Conservation (phyloP, 352 stramenopile genomes). For the Nothophytophthora sp. region DNA sequence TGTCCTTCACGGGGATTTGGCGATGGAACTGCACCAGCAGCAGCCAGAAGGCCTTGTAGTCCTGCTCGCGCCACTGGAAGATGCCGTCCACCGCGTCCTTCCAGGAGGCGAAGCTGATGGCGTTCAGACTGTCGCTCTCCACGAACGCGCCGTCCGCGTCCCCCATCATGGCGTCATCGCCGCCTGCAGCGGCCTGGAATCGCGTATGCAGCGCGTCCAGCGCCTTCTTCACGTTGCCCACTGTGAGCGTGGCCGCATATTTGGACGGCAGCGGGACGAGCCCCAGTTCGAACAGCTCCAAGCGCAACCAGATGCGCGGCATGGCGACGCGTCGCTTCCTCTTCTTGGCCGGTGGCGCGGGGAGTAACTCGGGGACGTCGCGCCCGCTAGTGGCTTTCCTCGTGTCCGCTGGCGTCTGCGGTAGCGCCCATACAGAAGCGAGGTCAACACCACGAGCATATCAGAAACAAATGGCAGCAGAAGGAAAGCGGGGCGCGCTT, state of each 20-base stretch:
- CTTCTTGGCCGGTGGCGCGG: conserved; percentile 38
- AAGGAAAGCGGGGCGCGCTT: too few species aligned
- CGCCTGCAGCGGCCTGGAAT: conserved; percentile 23
- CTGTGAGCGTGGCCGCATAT: conserved; percentile 57
- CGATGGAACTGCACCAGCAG: conserved; percentile 78
- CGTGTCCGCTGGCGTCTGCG: conserved; percentile 29
- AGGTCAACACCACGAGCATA: too few species aligned
- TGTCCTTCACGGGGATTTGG: conserved; percentile 50
- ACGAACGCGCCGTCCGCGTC: conserved; percentile 33
- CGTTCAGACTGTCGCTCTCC: conserved; percentile 65
- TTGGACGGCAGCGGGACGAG: conserved; percentile 76
- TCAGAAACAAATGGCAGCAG: too few species aligned
- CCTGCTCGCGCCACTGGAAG: conserved; percentile 81
- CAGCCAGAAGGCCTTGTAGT: conserved; percentile 85
- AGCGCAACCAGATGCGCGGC: conserved; percentile 76
- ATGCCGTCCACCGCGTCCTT: conserved; percentile 56
- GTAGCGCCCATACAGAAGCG: not conserved
- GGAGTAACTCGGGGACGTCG: conserved; percentile 31
- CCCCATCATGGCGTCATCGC: conserved; percentile 42
- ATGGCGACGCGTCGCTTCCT: conserved; percentile 36
- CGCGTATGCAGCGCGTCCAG: conserved; percentile 59
- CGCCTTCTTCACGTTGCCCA: conserved; percentile 61
- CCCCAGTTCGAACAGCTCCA: conserved; percentile 88
- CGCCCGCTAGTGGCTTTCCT: conserved; percentile 30
- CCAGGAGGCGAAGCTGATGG: conserved; percentile 60